phyloP scores from a whole-genome alignment of 2,329 filamentous ascomycete species.

The Fusarium liriodendri region DNA sequence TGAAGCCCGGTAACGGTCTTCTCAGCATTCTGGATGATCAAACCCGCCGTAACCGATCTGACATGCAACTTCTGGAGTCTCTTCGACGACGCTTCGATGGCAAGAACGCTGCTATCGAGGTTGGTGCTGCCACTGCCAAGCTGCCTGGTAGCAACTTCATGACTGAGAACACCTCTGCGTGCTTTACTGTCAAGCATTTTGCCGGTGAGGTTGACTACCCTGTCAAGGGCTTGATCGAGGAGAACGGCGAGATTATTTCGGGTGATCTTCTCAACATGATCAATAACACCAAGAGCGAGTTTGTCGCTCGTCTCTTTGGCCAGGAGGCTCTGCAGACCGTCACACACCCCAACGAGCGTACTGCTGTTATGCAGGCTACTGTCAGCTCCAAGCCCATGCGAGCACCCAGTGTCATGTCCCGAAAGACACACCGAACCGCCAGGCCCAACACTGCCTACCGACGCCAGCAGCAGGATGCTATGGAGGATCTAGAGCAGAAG shows the following conservation, averaged over 20 bases:
- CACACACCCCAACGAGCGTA: constrained; percentile 90
- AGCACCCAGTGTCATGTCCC: constrained; percentile 90
- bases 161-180: constrained; percentile 81
- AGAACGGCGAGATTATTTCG: constrained; percentile 96
- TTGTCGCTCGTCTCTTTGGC: constrained; percentile 91
- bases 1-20: constrained; percentile 93
- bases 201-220: constrained; percentile 97
- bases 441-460: constrained; percentile 49
- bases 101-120: constrained; percentile 90
- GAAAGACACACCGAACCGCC: constrained; percentile 67
- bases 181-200: constrained; percentile 94
- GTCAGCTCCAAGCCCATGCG: constrained; percentile 95
- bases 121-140: constrained; percentile 78
- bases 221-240: constrained; percentile 86
- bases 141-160: constrained; percentile 91
- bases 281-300: constrained; percentile 86
- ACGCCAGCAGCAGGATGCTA: constrained; percentile 55
- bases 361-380: constrained; percentile 93
- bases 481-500: constrained; percentile 60
- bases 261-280: constrained; percentile 96
- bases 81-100: constrained; percentile 92
- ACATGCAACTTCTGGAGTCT: constrained; percentile 90
- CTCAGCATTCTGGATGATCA: constrained; percentile 97
- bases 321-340: constrained; percentile 94
- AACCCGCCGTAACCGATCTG: constrained; percentile 87